Evolutionary conservation across 345 rosid species (phyloP).

Genomic region (Populus ilicifolia): DNA sequence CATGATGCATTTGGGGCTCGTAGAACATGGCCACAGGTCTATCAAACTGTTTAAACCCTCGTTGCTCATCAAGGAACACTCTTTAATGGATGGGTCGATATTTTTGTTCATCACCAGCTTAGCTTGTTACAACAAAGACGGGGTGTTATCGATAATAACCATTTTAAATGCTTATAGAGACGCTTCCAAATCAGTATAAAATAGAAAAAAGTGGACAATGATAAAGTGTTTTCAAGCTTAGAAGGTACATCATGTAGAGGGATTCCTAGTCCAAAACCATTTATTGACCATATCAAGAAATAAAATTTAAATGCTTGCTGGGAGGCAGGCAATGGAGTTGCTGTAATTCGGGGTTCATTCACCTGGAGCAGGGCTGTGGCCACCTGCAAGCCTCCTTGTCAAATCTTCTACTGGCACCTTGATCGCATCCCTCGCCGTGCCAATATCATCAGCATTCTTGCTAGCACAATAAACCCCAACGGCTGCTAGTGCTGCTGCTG

Average conservation of each 20-base stretch:
- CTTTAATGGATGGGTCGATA: too few species aligned
- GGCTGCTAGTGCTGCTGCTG: too few species aligned
- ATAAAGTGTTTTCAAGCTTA: too few species aligned
- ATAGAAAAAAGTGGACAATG: not conserved
- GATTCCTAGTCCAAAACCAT: not conserved
- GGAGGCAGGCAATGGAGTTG: slow-evolving; percentile 2
- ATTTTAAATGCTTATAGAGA: too few species aligned
- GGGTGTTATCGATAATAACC: too few species aligned
- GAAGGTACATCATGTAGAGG: not conserved
- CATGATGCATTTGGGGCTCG: not conserved
- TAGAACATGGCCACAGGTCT: not conserved
- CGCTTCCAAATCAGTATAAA: too few species aligned
- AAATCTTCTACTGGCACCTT: slow-evolving; percentile 76
- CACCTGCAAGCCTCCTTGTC: slow-evolving; percentile 53
- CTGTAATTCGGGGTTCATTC: slow-evolving; percentile 38
- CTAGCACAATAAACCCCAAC: slow-evolving; percentile 71
- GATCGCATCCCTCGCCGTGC: slow-evolving; percentile 66
- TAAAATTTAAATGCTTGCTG: not conserved
- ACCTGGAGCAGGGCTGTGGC: slow-evolving; percentile 57
- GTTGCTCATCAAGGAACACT: too few species aligned
- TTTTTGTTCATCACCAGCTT: too few species aligned
- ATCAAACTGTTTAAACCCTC: not conserved
- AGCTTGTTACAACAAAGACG: too few species aligned
- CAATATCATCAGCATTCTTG: slow-evolving; percentile 81
- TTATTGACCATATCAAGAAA: not conserved